Evolutionary conservation across 768 basidiomycete genomes (phyloP).

Genomic region (Tricholoma flavovirens): DNA sequence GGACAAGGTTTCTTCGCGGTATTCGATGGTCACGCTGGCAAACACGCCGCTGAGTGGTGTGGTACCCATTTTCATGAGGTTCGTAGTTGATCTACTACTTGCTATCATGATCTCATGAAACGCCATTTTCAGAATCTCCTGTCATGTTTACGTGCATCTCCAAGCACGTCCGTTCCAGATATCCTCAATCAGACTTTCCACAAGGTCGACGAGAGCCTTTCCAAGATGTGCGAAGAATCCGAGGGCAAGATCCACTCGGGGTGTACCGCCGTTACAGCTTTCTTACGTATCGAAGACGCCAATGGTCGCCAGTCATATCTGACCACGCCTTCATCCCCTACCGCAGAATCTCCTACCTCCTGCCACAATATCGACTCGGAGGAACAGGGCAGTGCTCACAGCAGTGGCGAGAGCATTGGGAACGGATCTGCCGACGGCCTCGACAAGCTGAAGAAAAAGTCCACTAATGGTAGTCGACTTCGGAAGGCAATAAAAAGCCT

Average conservation of each 20-base stretch:
- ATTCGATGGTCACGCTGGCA: slow-evolving; percentile 98
- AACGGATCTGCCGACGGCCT: slow-evolving; percentile 26
- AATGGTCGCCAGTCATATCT: slow-evolving; percentile 70
- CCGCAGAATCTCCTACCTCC: slow-evolving; percentile 31
- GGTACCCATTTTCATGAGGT: slow-evolving; percentile 94
- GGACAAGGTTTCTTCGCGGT: slow-evolving; percentile 99
- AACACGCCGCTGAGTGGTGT: slow-evolving; percentile 99
- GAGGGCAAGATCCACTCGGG: slow-evolving; percentile 94
- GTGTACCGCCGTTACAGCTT: slow-evolving; percentile 94
- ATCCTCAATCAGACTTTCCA: slow-evolving; percentile 93
- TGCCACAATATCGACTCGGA: slow-evolving; percentile 26
- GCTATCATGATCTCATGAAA: neutral
- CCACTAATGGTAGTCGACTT: slow-evolving; percentile 42
- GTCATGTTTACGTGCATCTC: slow-evolving; percentile 56
- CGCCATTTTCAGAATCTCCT: slow-evolving; percentile 45
- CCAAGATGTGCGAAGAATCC: slow-evolving; percentile 77
- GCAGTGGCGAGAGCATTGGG: slow-evolving; percentile 40
- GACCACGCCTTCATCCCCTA: slow-evolving; percentile 25
- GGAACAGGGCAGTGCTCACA: slow-evolving; percentile 30
- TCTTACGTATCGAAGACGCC: slow-evolving; percentile 85
- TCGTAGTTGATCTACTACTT: slow-evolving; percentile 13
- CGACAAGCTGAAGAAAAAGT: slow-evolving; percentile 28
- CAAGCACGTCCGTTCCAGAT: slow-evolving; percentile 67
- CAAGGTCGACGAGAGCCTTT: slow-evolving; percentile 79
- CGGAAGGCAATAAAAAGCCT: slow-evolving; percentile 52